Base-by-base conservation (phyloP, 352 stramenopile species). In the Blastocystis hominis region DNA sequence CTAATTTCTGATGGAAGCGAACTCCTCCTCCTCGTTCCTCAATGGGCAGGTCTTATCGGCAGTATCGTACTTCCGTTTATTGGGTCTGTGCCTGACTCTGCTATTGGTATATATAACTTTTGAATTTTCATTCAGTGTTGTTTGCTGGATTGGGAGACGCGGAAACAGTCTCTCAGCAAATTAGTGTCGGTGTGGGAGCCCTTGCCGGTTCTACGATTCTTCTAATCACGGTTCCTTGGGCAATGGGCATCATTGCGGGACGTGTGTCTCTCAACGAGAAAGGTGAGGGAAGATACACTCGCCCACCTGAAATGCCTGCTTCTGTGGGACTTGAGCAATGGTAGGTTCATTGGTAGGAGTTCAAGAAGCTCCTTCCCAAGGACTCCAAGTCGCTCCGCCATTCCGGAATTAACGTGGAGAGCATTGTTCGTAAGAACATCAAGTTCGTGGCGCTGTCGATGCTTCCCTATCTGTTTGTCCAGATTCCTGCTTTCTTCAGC, bases 191-290 rank as follows among this genome's bases (percentile, higher is more conserved):
- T 81, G 94, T 99, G n/a, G 96, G 96, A 64, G 96, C 96, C 62
- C 93, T 99, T 42, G 96, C 96, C 0, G 96, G 96, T 72, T 98
- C 94, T 50, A 98, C 96, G n/a, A 98, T 98, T 89, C 98, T 99
- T 95, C 91, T 99, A 86, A 91, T 99, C 79, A 99, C 96, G n/a
- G 95, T 99, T 56, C 96, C 96, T 24, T 98, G 95, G 94, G 94
- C 92, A 38, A 90, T 98, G 34, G 95, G 93, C 76, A 89, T 98
- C 36, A 95, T 94, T 77, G 93, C 92, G 17, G 96, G 96, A 2
- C 94, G 95, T 64, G 96, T 99, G 38, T 94, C 97, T 91, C 93
- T 98, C 63, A 93, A 96, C 86, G 90, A 91, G 36, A 90, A 94
- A 42, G 94, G 93, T 17, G 90, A 92, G 62, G 93, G 92, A 78